Evolutionary conservation across 1,284 basidiomycete species (phyloP), one percentile per base, ranked within the genome.

Genomic region (Malassezia obtusa): DNA sequence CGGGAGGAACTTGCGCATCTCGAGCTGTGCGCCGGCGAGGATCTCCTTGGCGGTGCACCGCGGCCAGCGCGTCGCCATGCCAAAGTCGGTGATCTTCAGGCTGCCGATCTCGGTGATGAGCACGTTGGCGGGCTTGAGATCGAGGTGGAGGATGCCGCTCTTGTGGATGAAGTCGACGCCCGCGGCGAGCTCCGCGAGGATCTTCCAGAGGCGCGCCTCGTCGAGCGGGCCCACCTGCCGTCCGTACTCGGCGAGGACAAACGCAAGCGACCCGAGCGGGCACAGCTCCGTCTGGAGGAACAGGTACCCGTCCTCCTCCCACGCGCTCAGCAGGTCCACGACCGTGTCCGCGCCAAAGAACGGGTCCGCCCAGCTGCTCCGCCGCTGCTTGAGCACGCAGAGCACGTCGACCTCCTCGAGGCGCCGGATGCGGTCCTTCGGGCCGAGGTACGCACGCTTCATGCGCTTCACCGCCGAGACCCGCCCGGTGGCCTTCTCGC

Each of bases 61-160:
- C 0, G 71, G 71, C 71, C 71, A 73, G 26, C 71, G 55, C 8
- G 67, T 65, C 2, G 71, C 71, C 63, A 73, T 62, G n/a, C 94
- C 94, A 79, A 98, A 98, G 76, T 99, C 94, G 14, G 90, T 90
- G 71, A 99, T 91, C 79, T 91, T 94, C 77, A 99, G 85, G 25
- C 86, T 83, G 6, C 92, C 92, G 55, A 85, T 82, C 22, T 81
- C 80, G 3, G 89, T 90, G 63, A 98, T 81, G 71, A 99, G 89
- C 51, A 99, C 84, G 73, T 99, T 99, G 52, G 88, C 91, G 12
- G 94, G 94, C 78, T 98, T 99, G 64, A 99, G 79, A 77, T 99
- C 94, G 51, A 99, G 82, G 77, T 99, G 94, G 49, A 98, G 86
- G 45, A 96, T 84, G 48, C 85, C 85, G 50, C 83, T 80, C 53